These are phyloP conservation scores for Omphalea diandra DNA, from an alignment of 441 rosid species.

Conservation along the genomic window DNA sequence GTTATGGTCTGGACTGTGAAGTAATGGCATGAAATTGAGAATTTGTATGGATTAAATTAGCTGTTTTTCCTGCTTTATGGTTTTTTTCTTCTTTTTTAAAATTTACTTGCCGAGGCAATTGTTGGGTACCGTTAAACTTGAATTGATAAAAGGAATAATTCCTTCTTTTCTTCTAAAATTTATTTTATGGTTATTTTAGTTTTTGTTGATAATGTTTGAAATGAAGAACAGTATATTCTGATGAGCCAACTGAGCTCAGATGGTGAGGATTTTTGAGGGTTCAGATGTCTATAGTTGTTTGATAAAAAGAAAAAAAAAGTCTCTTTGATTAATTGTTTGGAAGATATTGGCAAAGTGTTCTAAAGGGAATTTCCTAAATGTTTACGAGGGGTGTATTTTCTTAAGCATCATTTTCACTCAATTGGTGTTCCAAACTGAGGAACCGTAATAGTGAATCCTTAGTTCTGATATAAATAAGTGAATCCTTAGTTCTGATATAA, in stretches of 20 bases:
- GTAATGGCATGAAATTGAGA: background rate
- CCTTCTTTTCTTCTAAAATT: background rate
- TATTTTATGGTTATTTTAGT: background rate
- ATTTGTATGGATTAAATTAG: no score
- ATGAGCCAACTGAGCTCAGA: no score
- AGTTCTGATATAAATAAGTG: no score
- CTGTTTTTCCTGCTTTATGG: no score
- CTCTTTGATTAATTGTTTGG: background rate
- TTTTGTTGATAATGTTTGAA: background rate
- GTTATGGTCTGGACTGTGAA: background rate
- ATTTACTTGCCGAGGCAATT: background rate
- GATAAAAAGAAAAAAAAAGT: background rate
- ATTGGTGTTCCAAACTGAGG: no score
- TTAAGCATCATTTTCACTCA: background rate
- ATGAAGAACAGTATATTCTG: no score
- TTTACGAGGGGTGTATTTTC: background rate
- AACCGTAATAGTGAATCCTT: no score
- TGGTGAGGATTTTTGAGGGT: no score
- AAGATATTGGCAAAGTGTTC: no score
- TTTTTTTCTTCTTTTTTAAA: no score
- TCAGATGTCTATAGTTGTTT: no score
- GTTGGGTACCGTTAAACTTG: background rate
- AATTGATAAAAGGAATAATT: background rate
- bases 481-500: no score
- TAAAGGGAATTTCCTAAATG: background rate